phyloP scores from a whole-genome alignment of 768 basidiomycete species.

The Boletus vinaceobasis region DNA sequence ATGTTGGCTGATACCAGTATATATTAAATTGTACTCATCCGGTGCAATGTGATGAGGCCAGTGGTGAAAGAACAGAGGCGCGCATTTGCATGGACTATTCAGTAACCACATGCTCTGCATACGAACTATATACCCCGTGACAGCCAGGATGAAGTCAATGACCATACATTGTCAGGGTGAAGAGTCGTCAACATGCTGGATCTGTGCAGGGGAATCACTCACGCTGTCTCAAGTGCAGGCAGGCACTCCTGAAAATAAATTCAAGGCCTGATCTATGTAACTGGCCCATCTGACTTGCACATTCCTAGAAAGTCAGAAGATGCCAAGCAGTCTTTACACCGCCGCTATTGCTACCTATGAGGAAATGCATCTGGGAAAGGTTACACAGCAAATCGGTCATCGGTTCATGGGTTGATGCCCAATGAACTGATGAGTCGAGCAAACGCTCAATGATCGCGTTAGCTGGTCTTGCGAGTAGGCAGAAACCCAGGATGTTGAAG shows the following conservation, averaged over 20 bases:
- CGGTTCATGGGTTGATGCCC: too few relatives aligned
- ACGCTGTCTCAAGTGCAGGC: background rate
- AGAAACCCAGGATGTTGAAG: background rate
- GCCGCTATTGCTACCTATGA: too few relatives aligned
- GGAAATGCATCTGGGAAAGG: too few relatives aligned
- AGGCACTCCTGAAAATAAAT: background rate
- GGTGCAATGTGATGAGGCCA: too few relatives aligned
- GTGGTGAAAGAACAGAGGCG: background rate
- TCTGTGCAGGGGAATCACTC: slow-evolving; percentile 1
- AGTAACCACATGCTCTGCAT: background rate
- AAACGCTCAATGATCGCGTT: background rate
- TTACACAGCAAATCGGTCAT: background rate
- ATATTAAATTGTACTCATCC: background rate
- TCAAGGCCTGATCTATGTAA: background rate
- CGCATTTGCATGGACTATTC: background rate
- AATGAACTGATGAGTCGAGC: too few relatives aligned
- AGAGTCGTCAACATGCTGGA: too few relatives aligned
- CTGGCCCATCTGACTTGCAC: too few relatives aligned
- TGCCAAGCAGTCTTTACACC: too few relatives aligned
- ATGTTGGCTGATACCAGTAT: background rate
- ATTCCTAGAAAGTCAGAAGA: too few relatives aligned
- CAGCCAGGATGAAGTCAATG: background rate
- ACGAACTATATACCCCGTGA: background rate
- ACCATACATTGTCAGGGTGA: too few relatives aligned
- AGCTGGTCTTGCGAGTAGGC: background rate